Percentiles rank a stretch among this genome's conserved stretches.
Conservation (phyloP, 140 eudicot species). For the Anethum foeniculum region DNA sequence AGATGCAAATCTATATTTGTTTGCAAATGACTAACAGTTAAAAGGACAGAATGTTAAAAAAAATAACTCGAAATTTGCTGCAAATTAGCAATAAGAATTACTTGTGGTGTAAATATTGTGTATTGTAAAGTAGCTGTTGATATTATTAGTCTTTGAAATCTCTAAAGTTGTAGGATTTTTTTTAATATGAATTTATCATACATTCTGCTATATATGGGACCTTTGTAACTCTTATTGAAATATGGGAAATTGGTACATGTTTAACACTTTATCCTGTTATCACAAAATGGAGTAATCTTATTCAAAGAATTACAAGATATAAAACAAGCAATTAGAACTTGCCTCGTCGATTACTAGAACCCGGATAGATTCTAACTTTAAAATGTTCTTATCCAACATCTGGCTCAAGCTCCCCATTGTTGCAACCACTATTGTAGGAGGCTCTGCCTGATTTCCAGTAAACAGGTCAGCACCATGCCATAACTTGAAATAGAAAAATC, state of each 20-base stretch:
- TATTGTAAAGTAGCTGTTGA: neutral
- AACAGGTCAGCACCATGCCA: slow-evolving; percentile 4
- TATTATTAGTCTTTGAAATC: neutral
- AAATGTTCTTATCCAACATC: slow-evolving; percentile 65
- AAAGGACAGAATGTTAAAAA: neutral
- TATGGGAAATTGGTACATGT: neutral
- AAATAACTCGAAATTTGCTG: neutral
- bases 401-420: slow-evolving; percentile 78
- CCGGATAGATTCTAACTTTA: slow-evolving; percentile 57
- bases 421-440: slow-evolving; percentile 83
- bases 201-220: neutral
- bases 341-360: slow-evolving; percentile 93
- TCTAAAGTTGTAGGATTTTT: neutral
- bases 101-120: neutral
- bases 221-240: neutral
- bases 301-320: neutral
- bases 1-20: neutral
- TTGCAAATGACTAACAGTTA: neutral
- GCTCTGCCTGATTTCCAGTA: slow-evolving; percentile 55
- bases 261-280: neutral
- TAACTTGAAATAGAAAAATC: neutral
- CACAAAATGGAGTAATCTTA: neutral
- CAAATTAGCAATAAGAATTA: neutral
- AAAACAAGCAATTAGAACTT: neutral
- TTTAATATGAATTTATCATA: neutral